Conservation (phyloP, 2,329 filamentous ascomycete species). For the Hypoxylon sp. region DNA sequence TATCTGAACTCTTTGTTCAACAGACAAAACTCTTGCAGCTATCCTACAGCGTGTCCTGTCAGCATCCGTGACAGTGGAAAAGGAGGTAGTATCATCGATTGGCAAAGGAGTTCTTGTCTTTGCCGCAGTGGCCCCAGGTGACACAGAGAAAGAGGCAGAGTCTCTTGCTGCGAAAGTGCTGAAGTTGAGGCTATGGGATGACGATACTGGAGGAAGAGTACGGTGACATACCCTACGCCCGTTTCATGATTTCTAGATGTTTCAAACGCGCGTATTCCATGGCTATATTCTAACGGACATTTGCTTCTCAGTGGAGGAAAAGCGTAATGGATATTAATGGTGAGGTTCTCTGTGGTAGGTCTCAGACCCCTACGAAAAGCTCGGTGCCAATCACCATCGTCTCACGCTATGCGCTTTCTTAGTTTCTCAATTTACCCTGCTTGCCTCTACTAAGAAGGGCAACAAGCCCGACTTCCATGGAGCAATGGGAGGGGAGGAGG, state of each 20-base stretch:
- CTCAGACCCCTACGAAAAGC: background rate
- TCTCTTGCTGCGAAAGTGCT: constrained; percentile 86
- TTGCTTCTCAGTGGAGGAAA: constrained; percentile 81
- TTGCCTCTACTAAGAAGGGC: constrained; percentile 94
- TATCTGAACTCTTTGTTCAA: constrained; percentile 28
- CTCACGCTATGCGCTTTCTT: constrained; percentile 23
- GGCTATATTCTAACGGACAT: constrained; percentile 41
- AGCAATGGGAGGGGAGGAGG: constrained; percentile 83
- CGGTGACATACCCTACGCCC: constrained; percentile 42
- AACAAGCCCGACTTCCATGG: constrained; percentile 96
- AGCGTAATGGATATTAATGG: constrained; percentile 90
- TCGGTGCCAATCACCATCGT: background rate
- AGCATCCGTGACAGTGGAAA: constrained; percentile 94
- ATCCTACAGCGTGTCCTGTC: constrained; percentile 95
- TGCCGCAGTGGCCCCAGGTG: constrained; percentile 89
- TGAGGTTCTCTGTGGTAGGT: constrained; percentile 91
- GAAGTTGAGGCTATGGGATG: constrained; percentile 93
- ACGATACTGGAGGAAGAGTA: constrained; percentile 78
- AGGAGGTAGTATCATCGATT: constrained; percentile 90
- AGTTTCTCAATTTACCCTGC: constrained; percentile 97
- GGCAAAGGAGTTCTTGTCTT: constrained; percentile 91
- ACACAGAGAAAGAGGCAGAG: constrained; percentile 90
- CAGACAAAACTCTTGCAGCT: constrained; percentile 66
- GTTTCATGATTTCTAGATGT: constrained; percentile 15
- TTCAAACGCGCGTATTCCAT: constrained; percentile 25